Conservation (phyloP, 176 grass and related monocot genomes). For the sorghum (Sorghum bicolor) region Sorghum_bicolor_NCBIv3 NC_012876.2:63542501-63543000, state of each 20-base stretch:
- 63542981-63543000: not conserved
- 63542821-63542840: constrained; percentile 87
- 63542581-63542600: not conserved
- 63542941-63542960: not conserved
- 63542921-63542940: not conserved
- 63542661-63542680: constrained; percentile 60
- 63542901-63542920: not conserved
- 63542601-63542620: not conserved
- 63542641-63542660: constrained; percentile 83
- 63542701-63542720: not conserved
- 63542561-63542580: not conserved
- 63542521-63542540: not conserved
- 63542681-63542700: not conserved
- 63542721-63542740: not conserved
- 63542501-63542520: not conserved
- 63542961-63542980: not conserved
- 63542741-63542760: not conserved
- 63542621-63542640: constrained; percentile 68
- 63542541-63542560: not conserved
- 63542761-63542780: not conserved
- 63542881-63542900: constrained; percentile 65
- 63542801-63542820: constrained; percentile 88
- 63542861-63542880: constrained; percentile 83
- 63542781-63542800: constrained; percentile 66
- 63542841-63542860: constrained; percentile 89